Percentiles rank a stretch among this genome's conserved stretches.
These are phyloP conservation scores for Hondaea fermentalgiana DNA, from an alignment of 108 stramenopile species.

Conservation along the genomic window DNA sequence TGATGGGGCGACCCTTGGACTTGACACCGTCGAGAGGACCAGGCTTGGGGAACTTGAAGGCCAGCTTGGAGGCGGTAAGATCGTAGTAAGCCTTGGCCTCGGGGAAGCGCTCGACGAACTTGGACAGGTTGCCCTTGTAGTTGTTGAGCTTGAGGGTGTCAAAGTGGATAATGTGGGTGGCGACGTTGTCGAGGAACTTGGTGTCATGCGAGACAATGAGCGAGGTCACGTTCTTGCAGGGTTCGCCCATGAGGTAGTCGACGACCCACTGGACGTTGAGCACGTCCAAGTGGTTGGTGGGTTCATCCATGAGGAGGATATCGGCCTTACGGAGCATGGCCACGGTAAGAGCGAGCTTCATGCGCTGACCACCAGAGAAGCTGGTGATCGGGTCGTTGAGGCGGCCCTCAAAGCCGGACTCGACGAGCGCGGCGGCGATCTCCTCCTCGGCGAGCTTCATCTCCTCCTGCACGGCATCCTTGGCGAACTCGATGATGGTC, in stretches of 20 bases:
- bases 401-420: constrained; percentile 85
- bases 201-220: constrained; percentile 99
- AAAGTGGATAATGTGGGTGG: constrained; percentile 93
- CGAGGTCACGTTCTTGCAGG: constrained; percentile 80
- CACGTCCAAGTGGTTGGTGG: constrained; percentile 98
- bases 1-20: constrained; percentile 95
- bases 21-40: constrained; percentile 81
- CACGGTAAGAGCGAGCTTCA: constrained; percentile 97
- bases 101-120: constrained; percentile 91
- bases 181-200: constrained; percentile 95
- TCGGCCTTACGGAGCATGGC: constrained; percentile 98
- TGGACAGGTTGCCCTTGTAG: constrained; percentile 97
- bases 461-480: constrained; percentile 72
- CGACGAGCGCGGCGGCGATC: constrained; percentile 74
- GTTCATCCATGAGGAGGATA: constrained; percentile 95
- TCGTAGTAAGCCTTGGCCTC: constrained; percentile 92
- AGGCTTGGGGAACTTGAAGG: constrained; percentile 91
- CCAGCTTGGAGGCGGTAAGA: constrained; percentile 77
- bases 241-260: constrained; percentile 82
- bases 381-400: constrained; percentile 92
- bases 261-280: constrained; percentile 99
- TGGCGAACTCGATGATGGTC: constrained; percentile 89
- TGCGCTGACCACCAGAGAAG: constrained; percentile 94
- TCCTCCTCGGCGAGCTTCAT: constrained; percentile 65
- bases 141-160: constrained; percentile 89